Evolutionary conservation across 139 green algal species (phyloP), one percentile per base, ranked within the genome.

Genomic region (Astrephomene gubernaculifera): DNA sequence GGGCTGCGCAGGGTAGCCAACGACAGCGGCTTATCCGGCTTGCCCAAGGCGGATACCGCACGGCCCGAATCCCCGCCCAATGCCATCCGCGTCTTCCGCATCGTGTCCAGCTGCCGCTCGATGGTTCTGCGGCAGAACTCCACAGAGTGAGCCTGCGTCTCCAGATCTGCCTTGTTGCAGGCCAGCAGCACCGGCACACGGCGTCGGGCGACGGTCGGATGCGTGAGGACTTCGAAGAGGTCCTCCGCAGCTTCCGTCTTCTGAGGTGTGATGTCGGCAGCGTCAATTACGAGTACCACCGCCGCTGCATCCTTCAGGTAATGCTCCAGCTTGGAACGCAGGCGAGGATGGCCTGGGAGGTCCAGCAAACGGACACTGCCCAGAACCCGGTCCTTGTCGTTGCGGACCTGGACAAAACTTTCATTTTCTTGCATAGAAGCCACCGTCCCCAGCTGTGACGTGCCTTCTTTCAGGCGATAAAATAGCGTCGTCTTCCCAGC

Each of bases 81-180:
- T 35, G 90, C 87, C 52, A 87, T 78, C n/a, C 92, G 90, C 22
- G 93, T 96, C 70, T 90, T 93, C 70, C 93, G 91, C 90, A 97
- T 92, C n/a, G 83, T 84, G 72, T 96, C 92, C 25, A 99, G 89
- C 88, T 99, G 96, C 81, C 92, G 93, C 86, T 99, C 96, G 29
- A 99, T 89, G 12, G 93, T 94, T 83, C 96, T 96, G 3, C 93
- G 78, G 2, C 98, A 93, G 71, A 98, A 99, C 0, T 98, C 95
- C 29, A 96, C 86, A 2, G 94, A 94, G 90, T 99, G 95, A 8
- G 96, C 96, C 60, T 95, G 83, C 19, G 87, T 84, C 35, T 97
- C 94, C 53, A 94, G 83, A 79, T 99, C 96, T 45, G 91, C 89
- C 87, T 99, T 99, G 92, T 99, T 99, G 93, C 94, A 98, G 31